Evolutionary conservation across 129 eudicot genomes (phyloP), one percentile per base, ranked within the genome.

Genomic region (Tagetes patula): DNA sequence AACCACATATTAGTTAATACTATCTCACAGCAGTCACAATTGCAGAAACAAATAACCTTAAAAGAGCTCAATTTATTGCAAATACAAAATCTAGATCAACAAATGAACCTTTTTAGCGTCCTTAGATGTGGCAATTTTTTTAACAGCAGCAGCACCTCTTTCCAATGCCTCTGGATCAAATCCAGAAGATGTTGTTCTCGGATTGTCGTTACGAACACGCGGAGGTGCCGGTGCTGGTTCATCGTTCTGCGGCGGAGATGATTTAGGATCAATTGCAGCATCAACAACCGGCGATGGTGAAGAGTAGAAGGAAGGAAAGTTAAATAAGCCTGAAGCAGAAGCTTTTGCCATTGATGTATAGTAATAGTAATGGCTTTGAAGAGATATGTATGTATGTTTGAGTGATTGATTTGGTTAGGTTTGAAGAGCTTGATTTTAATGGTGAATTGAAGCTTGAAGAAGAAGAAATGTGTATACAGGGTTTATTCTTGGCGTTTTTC

Each of bases 151-250:
- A 0, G 83, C 97, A 38, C 96, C 99, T 70, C 96, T 81, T 79
- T 90, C 99, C 76, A 94, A 45, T 0, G 97, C 90, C 76, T 88
- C 97, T 0, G 99, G 97, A 69, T 94, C 97, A 67, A 94, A 94
- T 2, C 99, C 99, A 30, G 97, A 85, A 1, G 99, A 80, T 4
- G 97, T 83, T 0, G 96, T 94, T 62, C 99, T 58, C 3, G 99
- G 97, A 41, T 90, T 77, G 64, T 90, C 89, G 61, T 94, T 94
- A 7, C 97, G 87, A 47, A 71, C 87, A 65, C 76, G 81, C 12
- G 81, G 74, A 6, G 78, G 70, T 7, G 81, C 46, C 8, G 74
- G 64, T 7, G 81, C 33, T 5, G 80, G 74, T 47, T 76, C 56
- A 7, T 77, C 77, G 9, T 75, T 43, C 3, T 76, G 63, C 41